Conservation (phyloP, 129 eudicot species). For the Smallanthus sonchifolius region DNA sequence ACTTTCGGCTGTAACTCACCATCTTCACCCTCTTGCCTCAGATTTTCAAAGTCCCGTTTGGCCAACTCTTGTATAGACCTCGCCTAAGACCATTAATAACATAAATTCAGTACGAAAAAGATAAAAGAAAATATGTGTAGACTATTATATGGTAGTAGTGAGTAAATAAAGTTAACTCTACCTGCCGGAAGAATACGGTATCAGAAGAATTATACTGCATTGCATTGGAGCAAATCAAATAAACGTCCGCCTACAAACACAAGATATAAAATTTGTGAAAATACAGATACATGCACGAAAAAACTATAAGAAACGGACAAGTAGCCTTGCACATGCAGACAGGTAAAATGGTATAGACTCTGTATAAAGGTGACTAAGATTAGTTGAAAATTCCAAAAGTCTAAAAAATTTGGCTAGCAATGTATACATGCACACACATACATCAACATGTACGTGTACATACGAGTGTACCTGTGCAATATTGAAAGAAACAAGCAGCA, state of each 20-base stretch:
- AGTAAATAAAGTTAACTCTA: slow-evolving; percentile 10
- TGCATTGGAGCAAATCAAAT: slow-evolving; percentile 83
- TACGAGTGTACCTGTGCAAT: neutral
- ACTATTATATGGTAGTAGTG: neutral
- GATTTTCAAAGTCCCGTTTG: slow-evolving; percentile 70
- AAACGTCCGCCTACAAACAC: slow-evolving; percentile 71
- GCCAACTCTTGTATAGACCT: slow-evolving; percentile 85
- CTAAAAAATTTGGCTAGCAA: neutral
- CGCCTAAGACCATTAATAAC: slow-evolving; percentile 42
- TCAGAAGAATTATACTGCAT: slow-evolving; percentile 79
- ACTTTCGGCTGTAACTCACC: slow-evolving; percentile 81
- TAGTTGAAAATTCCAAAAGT: neutral
- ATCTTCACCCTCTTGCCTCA: slow-evolving; percentile 76
- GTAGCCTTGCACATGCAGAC: neutral
- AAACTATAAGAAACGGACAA: neutral
- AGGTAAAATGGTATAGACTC: too few relatives aligned
- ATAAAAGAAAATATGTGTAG: neutral
- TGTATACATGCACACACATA: neutral
- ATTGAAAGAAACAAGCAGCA: neutral
- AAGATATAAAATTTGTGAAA: slow-evolving; percentile 2
- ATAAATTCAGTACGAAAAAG: neutral
- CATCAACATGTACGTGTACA: neutral
- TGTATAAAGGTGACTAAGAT: neutral
- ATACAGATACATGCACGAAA: neutral
- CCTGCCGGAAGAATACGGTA: slow-evolving; percentile 87